Base-by-base conservation (phyloP, 371 early-diverging fungal genomes). In the Rhizopus microsporus region DNA sequence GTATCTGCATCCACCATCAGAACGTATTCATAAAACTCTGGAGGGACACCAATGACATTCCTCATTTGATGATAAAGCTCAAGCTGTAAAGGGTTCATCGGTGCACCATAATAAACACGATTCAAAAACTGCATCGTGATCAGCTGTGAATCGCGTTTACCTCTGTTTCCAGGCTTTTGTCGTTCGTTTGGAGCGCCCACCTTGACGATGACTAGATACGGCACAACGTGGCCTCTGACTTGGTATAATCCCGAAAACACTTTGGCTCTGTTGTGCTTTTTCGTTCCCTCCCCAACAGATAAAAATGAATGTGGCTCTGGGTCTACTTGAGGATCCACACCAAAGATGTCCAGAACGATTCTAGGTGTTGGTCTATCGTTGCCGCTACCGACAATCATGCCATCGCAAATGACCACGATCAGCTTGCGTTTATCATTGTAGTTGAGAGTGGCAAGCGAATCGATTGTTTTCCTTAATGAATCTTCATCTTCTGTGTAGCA, bases 201-300 rank as follows among this genome's bases (percentile, higher is more conserved):
- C 80, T 98, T 98, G 67, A 86, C 91, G 12, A 98, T 84, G 7
- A 97, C 93, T 58, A 98, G 65, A 68, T 90, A 96, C 7, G 97
- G 96, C 15, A 95, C 89, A 44, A 87, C 78, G 50, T 90, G 92
- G 30, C 91, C 95, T 49, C 73, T 82, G 57, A 84, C 80, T 62
- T 90, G 23, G 73, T 97, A 97, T 63, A 80, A 90, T 7, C 97
- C 98, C 23, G 92, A 80, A 72, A 93, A 90, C 15, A 97, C 88
- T 67, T 91, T 91, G 59, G 97, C 99, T 89, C 91, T 93, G 74
- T 99, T 99, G 69, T 93, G 89, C 46, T 94, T 91, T 70, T 93
- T 94, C 30, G 81, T 62, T 7, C 99, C 99, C 56, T 93, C 88
- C 3, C 96, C 96, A 65, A 99, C 91, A 7, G 99, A 93, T 13